Evolutionary conservation across 805 yeast species (phyloP).

Genomic region (Spathaspora girioi): DNA sequence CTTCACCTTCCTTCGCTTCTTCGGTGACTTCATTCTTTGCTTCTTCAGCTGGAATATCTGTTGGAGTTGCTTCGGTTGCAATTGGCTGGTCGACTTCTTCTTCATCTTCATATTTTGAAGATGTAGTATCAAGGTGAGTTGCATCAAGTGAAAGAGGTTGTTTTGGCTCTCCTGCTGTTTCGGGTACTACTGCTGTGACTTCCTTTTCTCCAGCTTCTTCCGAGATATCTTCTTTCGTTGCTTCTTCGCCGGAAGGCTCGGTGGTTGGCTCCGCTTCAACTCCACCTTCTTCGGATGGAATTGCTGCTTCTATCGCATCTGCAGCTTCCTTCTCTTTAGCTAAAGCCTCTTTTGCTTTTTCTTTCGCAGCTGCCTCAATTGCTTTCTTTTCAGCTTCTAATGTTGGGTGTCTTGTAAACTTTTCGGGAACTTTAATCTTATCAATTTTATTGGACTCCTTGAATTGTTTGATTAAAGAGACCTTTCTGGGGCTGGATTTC

Average conservation of each 20-base stretch:
- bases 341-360: constrained; percentile 19
- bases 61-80: constrained; percentile 12
- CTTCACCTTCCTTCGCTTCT: constrained; percentile 9
- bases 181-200: constrained; percentile 11
- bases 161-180: constrained; percentile 9
- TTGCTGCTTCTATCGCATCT: constrained; percentile 12
- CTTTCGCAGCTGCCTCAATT: constrained; percentile 41
- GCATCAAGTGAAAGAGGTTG: constrained; percentile 3
- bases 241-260: constrained; percentile 5
- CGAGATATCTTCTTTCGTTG: constrained; percentile 9
- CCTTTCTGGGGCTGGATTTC: constrained; percentile 16
- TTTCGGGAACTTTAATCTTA: constrained; percentile 35
- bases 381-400: constrained; percentile 24
- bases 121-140: constrained; percentile 4
- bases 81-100: background rate
- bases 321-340: constrained; percentile 11
- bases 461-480: constrained; percentile 31
- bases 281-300: constrained; percentile 23
- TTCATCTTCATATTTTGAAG: background rate
- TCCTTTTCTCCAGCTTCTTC: constrained; percentile 11
- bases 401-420: constrained; percentile 38
- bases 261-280: constrained; percentile 10
- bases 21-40: too few relatives aligned
- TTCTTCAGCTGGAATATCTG: constrained; percentile 14
- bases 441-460: constrained; percentile 30